Evolutionary conservation across 768 basidiomycete genomes (phyloP), one percentile per base, ranked within the genome.

Genomic region (Suillus sp.): DNA sequence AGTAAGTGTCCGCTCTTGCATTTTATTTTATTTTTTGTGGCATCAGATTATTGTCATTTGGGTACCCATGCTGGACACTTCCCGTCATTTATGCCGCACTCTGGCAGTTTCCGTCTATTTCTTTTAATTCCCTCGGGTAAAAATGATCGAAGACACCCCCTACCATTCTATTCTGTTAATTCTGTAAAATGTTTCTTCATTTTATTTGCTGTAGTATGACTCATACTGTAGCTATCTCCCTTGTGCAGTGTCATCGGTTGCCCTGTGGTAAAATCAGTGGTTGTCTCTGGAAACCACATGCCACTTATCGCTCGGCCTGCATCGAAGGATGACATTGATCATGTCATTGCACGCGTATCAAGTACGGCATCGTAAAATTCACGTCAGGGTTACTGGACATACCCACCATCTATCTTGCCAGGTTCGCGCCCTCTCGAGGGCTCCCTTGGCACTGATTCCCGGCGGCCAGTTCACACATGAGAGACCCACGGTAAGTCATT

Each of bases 201-300:
- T 71, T 58, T 55, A 47, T 63, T 62, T 59, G 32, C 37, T 16
- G 53, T 27, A 59, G 47, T 27, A 65, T 65, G 66, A 48, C 66
- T 71, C 35, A 76, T 60, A 61, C 42, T 55, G 64, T 61, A 60
- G 27, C 63, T 40, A 55, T 59, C 56, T 56, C 62, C 35, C 32
- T 60, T 38, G 42, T 66, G 30, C 70, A 84, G 83, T 69, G 78
- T 86, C 62, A 82, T 85, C 27, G 84, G 82, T 61, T 82, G 83
- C 62, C 86, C 86, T 27, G 81, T 84, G 69, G 83, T 87, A 62
- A 84, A 82, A 70, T 84, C 83, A 45, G 78, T 80, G 66, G 78
- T 81, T n/a, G 73, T 78, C 58, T 70, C 80, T 60, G 84, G 86
- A 57, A 86, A 85, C 74, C 86, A 84, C 74, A 85, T 86, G 83